Evolutionary conservation across 805 yeast species (phyloP).

Genomic region (Sporopachydermia lactativora): DNA sequence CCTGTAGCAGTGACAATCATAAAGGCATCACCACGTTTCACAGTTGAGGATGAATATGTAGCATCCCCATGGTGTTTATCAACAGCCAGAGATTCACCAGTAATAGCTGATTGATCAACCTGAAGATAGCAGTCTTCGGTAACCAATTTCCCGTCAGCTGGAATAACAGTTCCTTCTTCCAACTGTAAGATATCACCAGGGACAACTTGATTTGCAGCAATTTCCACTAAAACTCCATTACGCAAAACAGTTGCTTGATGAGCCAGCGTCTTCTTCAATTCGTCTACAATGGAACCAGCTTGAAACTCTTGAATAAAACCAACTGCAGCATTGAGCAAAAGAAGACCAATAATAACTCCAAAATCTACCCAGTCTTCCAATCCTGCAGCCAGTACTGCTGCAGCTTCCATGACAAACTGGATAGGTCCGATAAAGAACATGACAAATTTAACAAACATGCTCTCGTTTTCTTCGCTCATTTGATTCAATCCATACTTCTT

Average conservation of each 20-base stretch:
- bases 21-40: constrained; percentile 90
- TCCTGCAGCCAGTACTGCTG: constrained; percentile 92
- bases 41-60: constrained; percentile 84
- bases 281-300: constrained; percentile 96
- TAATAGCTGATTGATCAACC: constrained; percentile 91
- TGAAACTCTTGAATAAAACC: constrained; percentile 97
- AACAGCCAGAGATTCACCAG: constrained; percentile 95
- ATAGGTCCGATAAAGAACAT: background rate
- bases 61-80: constrained; percentile 84
- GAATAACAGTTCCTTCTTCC: constrained; percentile 87
- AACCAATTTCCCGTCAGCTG: constrained; percentile 85
- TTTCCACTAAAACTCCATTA: constrained; percentile 63
- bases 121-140: constrained; percentile 78
- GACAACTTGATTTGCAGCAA: constrained; percentile 74
- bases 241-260: constrained; percentile 78
- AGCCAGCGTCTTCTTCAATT: constrained; percentile 88
- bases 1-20: constrained; percentile 93
- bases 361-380: constrained; percentile 97
- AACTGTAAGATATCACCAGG: constrained; percentile 91
- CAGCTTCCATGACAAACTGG: constrained; percentile 31
- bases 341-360: constrained; percentile 89
- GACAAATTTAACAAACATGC: background rate
- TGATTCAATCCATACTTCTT: constrained; percentile 1
- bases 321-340: constrained; percentile 77
- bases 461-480: background rate